Percentiles rank a stretch among this genome's conserved stretches.
phyloP scores from a whole-genome alignment of 108 stramenopile species.

The Fragilariopsis cylindrus region DNA sequence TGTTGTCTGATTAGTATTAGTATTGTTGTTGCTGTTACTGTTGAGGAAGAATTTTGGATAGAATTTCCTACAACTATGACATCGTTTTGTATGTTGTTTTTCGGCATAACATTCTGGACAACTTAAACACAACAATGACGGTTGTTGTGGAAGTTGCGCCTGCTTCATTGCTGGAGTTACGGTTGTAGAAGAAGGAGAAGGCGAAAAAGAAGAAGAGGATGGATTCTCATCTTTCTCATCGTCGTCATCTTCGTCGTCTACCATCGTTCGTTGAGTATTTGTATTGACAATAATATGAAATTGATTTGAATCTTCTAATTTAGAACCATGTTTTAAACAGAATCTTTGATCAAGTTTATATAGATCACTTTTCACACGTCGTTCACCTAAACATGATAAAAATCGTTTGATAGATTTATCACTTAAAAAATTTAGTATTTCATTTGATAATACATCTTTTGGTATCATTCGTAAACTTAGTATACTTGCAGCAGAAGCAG shows the following conservation, averaged over 20 bases:
- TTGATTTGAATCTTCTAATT: neutral
- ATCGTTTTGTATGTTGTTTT: neutral
- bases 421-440: neutral
- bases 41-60: neutral
- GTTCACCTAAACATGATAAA: neutral
- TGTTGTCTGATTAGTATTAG: neutral
- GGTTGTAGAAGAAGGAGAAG: neutral
- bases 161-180: too few relatives aligned
- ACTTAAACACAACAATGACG: neutral
- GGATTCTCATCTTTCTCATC: neutral
- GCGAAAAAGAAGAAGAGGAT: neutral
- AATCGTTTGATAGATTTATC: constrained; percentile 4
- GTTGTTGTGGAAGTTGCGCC: neutral
- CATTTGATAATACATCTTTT: neutral
- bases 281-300: neutral
- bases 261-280: too few relatives aligned
- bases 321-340: neutral
- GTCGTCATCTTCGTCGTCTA: too few relatives aligned
- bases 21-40: neutral
- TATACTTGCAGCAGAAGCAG: neutral
- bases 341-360: neutral
- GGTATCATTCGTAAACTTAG: neutral
- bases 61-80: constrained; percentile 2
- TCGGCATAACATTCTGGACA: constrained; percentile 12
- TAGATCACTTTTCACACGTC: neutral